Percentiles rank a stretch among this genome's conserved stretches.
Conservation (phyloP, 257 asterid species). For the Ehretia macrophylla region DNA sequence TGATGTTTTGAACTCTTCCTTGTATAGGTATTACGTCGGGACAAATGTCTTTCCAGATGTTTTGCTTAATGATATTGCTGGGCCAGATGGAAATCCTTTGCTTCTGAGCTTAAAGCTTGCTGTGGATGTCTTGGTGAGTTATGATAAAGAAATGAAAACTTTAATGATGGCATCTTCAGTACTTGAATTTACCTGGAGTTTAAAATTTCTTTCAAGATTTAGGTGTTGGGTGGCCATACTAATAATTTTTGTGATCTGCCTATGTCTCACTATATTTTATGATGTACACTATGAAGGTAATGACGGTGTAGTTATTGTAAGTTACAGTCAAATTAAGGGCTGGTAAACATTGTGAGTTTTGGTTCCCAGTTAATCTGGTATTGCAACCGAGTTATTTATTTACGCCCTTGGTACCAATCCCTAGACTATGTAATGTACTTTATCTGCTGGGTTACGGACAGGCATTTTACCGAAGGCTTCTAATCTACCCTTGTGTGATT, state of each 20-base stretch:
- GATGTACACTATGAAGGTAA: no score
- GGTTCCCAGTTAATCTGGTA: no score
- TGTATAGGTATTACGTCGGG: conserved; percentile 75
- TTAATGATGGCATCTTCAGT: conserved; percentile 12
- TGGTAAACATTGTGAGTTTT: no score
- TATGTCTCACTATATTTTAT: neutral
- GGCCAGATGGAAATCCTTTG: conserved; percentile 92
- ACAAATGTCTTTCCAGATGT: conserved; percentile 78
- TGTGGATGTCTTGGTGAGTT: conserved; percentile 93
- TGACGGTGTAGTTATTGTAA: no score
- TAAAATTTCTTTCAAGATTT: neutral
- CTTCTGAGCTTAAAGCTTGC: conserved; percentile 94
- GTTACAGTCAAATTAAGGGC: no score
- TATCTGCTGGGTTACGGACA: no score
- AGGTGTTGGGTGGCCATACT: conserved; percentile 1
- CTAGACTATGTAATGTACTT: no score
- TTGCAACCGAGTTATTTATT: no score
- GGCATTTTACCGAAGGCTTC: no score
- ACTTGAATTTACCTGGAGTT: neutral
- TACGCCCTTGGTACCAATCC: no score
- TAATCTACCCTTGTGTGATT: no score
- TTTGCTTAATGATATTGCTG: conserved; percentile 92
- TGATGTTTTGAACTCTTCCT: conserved; percentile 16
- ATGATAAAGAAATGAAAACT: conserved; percentile 12
- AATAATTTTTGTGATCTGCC: neutral